Percentiles rank a stretch among this genome's conserved stretches.
phyloP scores from a whole-genome alignment of 352 stramenopile species.

The Globisporangium paddicum region DNA sequence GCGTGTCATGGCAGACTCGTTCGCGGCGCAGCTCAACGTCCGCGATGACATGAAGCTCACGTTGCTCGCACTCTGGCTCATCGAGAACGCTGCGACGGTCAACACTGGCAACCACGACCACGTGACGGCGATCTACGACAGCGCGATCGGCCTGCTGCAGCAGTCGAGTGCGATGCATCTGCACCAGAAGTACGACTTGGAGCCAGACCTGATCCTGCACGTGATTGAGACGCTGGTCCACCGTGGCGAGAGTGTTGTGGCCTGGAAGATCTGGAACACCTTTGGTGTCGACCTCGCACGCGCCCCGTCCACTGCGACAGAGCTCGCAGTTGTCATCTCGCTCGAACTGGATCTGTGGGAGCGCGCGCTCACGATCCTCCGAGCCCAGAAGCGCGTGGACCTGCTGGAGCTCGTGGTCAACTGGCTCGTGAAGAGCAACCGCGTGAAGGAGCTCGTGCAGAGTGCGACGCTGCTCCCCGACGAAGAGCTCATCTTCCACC shows the following conservation, averaged over 20 bases:
- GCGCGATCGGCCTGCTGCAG: conserved; percentile 50
- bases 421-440: conserved; percentile 66
- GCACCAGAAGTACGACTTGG: conserved; percentile 69
- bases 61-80: conserved; percentile 69
- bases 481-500: conserved; percentile 61
- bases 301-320: conserved; percentile 43
- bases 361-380: conserved; percentile 54
- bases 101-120: conserved; percentile 59
- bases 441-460: conserved; percentile 73
- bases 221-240: conserved; percentile 78
- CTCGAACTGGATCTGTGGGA: conserved; percentile 77
- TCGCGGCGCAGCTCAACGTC: conserved; percentile 64
- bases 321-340: conserved; percentile 73
- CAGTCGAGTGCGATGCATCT: conserved; percentile 73
- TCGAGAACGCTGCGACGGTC: conserved; percentile 78
- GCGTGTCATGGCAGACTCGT: conserved; percentile 56
- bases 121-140: conserved; percentile 56
- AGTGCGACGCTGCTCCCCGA: conserved; percentile 39
- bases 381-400: conserved; percentile 48
- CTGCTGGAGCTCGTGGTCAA: conserved; percentile 62
- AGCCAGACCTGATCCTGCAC: conserved; percentile 65
- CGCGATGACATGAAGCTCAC: conserved; percentile 83
- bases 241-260: conserved; percentile 61
- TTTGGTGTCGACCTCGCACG: conserved; percentile 59
- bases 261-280: conserved; percentile 84